phyloP scores from a whole-genome alignment of 257 asterid genomes.

The Solanum phureja region DNA sequence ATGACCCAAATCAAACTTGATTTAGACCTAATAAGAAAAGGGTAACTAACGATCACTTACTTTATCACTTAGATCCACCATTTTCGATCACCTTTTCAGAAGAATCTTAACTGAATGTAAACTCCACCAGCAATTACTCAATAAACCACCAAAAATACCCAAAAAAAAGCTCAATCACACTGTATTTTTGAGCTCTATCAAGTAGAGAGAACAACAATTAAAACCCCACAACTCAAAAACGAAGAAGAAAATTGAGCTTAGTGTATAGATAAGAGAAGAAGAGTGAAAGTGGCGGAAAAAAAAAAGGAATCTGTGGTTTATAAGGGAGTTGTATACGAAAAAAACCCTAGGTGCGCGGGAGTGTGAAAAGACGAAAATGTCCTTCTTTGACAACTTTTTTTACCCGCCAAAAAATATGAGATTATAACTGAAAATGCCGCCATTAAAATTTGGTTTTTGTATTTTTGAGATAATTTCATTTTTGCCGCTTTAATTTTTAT shows the following conservation, averaged over 20 bases:
- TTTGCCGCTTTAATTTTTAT: background rate
- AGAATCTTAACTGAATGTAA: background rate
- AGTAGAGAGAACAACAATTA: background rate
- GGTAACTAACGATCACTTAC: conserved; percentile 43
- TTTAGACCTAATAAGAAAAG: background rate
- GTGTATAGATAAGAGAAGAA: conserved; percentile 4
- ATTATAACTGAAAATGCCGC: background rate
- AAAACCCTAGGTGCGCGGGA: conserved; percentile 72
- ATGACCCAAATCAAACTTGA: background rate
- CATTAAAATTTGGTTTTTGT: background rate
- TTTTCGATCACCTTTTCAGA: background rate
- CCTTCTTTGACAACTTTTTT: background rate
- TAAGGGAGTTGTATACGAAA: conserved; percentile 20
- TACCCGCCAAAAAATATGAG: background rate
- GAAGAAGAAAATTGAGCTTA: conserved; percentile 11
- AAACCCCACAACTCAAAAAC: background rate
- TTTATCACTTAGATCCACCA: conserved; percentile 87
- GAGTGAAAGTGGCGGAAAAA: conserved; percentile 21
- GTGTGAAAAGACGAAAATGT: conserved; percentile 39
- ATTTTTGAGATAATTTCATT: background rate
- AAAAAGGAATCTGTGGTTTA: conserved; percentile 31
- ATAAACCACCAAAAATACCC: background rate
- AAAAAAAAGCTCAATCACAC: background rate
- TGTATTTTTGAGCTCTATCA: background rate
- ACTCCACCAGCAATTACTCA: background rate